phyloP scores from a whole-genome alignment of 305 asterid genomes.

The Rubia tinctorum region DNA sequence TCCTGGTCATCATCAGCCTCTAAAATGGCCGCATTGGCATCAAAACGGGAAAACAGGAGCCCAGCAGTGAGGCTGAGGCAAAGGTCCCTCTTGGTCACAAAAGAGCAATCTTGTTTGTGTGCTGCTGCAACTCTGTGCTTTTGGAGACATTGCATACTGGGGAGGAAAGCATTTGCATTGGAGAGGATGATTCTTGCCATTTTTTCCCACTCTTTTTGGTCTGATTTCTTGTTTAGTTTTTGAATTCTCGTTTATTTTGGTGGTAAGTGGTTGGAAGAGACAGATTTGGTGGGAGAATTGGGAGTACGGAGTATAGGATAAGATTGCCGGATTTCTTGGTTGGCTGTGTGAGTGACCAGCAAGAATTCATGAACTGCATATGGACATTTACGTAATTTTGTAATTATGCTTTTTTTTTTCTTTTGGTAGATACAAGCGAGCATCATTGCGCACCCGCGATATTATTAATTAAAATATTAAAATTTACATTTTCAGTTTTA shows the following conservation, averaged over 20 bases:
- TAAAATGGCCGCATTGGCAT: slow-evolving; percentile 75
- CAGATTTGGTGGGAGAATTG: slow-evolving; percentile 32
- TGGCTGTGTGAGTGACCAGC: background rate
- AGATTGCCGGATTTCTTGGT: slow-evolving; percentile 52
- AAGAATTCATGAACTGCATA: slow-evolving; percentile 18
- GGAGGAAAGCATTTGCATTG: slow-evolving; percentile 45
- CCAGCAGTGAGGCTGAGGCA: slow-evolving; percentile 31
- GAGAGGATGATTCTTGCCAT: slow-evolving; percentile 70
- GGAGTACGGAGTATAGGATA: slow-evolving; percentile 36
- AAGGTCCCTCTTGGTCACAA: slow-evolving; percentile 45
- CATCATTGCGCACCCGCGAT: too few species aligned
- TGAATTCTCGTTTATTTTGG: slow-evolving; percentile 22
- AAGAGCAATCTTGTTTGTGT: slow-evolving; percentile 24
- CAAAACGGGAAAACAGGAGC: slow-evolving; percentile 22
- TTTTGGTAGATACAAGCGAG: too few species aligned
- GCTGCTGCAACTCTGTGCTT: slow-evolving; percentile 24
- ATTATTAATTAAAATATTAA: too few species aligned
- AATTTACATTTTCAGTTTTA: too few species aligned
- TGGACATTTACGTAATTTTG: slow-evolving; percentile 28
- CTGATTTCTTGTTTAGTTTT: background rate
- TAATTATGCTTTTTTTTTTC: background rate
- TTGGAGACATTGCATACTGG: slow-evolving; percentile 25
- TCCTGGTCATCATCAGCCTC: slow-evolving; percentile 91
- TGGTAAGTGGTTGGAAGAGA: slow-evolving; percentile 35
- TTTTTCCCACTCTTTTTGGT: background rate